Evolutionary conservation across 441 rosid genomes (phyloP).

Genomic region (Kokia cookei): DNA sequence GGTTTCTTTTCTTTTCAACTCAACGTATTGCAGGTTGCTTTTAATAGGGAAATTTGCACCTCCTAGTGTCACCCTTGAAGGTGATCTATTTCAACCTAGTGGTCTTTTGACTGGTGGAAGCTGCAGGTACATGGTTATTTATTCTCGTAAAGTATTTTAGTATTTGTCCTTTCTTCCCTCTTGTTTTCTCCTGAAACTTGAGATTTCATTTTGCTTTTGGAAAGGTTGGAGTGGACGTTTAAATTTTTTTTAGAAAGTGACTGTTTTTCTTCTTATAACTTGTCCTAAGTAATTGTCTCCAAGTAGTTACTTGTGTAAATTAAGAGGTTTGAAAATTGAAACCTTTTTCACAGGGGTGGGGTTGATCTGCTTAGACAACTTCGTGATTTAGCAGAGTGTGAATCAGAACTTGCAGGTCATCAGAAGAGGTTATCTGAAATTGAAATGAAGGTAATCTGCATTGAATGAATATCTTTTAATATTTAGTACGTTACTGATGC

Average conservation of each 20-base stretch:
- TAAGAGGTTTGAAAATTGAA: background rate
- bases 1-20: background rate
- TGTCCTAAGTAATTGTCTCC: background rate
- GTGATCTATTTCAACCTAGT: conserved; percentile 93
- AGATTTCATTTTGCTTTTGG: background rate
- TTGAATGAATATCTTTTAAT: background rate
- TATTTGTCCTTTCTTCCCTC: background rate
- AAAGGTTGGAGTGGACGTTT: background rate
- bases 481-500: background rate
- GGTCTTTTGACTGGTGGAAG: conserved; percentile 98
- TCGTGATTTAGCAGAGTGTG: conserved; percentile 79
- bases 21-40: conserved; percentile 61
- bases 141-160: background rate
- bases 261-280: no score
- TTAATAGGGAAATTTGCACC: conserved; percentile 56
- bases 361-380: conserved; percentile 85
- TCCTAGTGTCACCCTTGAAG: conserved; percentile 93
- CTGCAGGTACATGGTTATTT: conserved; percentile 43
- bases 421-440: conserved; percentile 62
- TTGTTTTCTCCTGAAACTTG: background rate
- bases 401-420: conserved; percentile 58
- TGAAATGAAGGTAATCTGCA: conserved; percentile 58
- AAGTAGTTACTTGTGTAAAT: background rate
- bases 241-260: no score
- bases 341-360: conserved; percentile 54